Base-by-base conservation (phyloP, 192 early-diverging fungal species). In the Gaertneriomyces sp. region DNA sequence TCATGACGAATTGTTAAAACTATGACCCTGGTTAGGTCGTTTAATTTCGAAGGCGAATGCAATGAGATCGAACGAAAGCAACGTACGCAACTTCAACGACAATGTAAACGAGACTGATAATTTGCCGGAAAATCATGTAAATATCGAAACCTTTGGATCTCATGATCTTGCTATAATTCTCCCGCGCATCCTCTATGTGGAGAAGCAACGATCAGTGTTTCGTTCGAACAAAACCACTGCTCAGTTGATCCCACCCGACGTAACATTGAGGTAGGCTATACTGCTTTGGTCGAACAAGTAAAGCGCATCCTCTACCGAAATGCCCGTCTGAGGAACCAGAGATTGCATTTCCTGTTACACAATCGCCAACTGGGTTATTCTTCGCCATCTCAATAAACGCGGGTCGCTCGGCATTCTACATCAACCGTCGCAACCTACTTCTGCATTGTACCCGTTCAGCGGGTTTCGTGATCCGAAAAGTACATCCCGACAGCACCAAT, bases 91-190 rank as follows among this genome's bases (percentile, higher is more conserved):
- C 4, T 60, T 60, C 42, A 0, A 46, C 42, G n/a, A 60, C 40
- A 6, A 60, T 1, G 17, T 60, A 60, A 17, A 12, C 4, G 44
- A 60, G 17, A 45, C 59, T 60, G 59, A 60, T 19, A 1, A 60
- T 45, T 39, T 60, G 59, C 11, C 59, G 41, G 42, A 42, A 42
- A 45, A 60, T 46, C 59, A 60, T 60, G 42, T 60, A 60, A 39
- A 46, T 16, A 17, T 60, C 59, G 17, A 60, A 44, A 0, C 42
- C 59, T 45, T 60, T 60, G 19, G 59, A 45, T 38, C 42, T 46
- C 42, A 60, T 42, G 25, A 46, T 44, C 40, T n/a, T 46, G 42
- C 42, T 45, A 43, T 60, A 60, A 6, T n/a, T 60, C 17, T 60
- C 59, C 5, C 14, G 10, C 42, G 59, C 59, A 43, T 17, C 59